Evolutionary conservation across 371 early-diverging fungal genomes (phyloP).

Genomic region (Lichtheimia ornata): DNA sequence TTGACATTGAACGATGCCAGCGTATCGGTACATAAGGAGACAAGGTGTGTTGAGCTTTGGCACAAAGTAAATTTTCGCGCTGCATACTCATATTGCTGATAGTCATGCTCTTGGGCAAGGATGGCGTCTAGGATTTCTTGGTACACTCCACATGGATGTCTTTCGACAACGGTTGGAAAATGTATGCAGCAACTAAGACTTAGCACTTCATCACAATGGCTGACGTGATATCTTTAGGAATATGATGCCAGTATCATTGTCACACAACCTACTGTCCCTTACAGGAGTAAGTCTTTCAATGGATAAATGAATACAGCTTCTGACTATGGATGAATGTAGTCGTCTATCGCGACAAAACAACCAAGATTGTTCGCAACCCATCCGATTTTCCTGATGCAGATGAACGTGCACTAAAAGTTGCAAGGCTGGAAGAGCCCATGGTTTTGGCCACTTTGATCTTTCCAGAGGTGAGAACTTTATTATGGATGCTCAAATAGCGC

Average conservation of each 20-base stretch:
- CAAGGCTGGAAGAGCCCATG: constrained; percentile 87
- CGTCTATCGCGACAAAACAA: constrained; percentile 55
- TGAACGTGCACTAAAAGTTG: constrained; percentile 65
- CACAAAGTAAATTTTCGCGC: no score
- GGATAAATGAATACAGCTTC: no score
- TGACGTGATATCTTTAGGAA: constrained; percentile 54
- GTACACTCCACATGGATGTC: constrained; percentile 97
- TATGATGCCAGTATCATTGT: constrained; percentile 89
- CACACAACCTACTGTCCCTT: constrained; percentile 94
- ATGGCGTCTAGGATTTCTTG: constrained; percentile 95
- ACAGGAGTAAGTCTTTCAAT: constrained; percentile 48
- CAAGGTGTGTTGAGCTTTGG: constrained; percentile 38
- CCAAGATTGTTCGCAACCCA: constrained; percentile 80
- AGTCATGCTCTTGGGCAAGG: constrained; percentile 93
- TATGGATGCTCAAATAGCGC: neutral
- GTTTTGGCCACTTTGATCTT: constrained; percentile 90
- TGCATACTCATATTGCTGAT: neutral
- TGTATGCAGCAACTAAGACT: constrained; percentile 29
- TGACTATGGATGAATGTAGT: constrained; percentile 24
- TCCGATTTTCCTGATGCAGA: constrained; percentile 88
- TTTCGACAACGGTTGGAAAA: constrained; percentile 93
- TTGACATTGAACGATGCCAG: constrained; percentile 94
- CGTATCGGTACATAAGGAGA: constrained; percentile 88
- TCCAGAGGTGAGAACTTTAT: constrained; percentile 58
- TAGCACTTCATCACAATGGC: neutral